phyloP scores from a whole-genome alignment of 2,329 filamentous ascomycete species.

The Phaeomoniella chlamydospora region DNA sequence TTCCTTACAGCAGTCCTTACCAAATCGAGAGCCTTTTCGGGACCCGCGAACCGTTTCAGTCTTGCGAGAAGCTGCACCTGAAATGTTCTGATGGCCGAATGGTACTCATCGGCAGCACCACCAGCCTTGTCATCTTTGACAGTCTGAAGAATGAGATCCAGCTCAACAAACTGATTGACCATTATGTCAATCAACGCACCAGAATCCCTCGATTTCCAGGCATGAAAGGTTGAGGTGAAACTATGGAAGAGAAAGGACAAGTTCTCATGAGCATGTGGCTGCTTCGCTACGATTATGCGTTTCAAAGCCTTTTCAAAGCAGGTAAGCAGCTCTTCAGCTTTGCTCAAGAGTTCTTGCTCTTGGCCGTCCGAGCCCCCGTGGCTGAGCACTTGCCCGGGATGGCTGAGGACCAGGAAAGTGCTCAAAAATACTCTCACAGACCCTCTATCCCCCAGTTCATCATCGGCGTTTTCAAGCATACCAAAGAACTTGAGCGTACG shows the following conservation, averaged over 20 bases:
- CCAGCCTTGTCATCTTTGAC: constrained; percentile 49
- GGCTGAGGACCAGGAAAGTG: constrained; percentile 47
- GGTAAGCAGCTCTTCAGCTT: constrained; percentile 43
- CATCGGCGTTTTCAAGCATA: constrained; percentile 30
- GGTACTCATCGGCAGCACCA: constrained; percentile 48
- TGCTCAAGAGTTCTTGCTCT: constrained; percentile 45
- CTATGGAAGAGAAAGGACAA: constrained; percentile 42
- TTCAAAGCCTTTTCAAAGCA: not conserved
- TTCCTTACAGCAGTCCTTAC: constrained; percentile 47
- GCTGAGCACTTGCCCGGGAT: constrained; percentile 45
- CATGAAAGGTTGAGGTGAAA: constrained; percentile 48
- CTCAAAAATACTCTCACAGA: constrained; percentile 48
- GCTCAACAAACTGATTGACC: constrained; percentile 50
- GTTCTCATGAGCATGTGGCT: constrained; percentile 17
- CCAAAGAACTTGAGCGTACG: constrained; percentile 42
- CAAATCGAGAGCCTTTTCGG: constrained; percentile 43
- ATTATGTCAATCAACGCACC: constrained; percentile 50
- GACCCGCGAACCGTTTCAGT: constrained; percentile 47
- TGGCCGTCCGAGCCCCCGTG: constrained; percentile 40
- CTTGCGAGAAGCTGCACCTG: constrained; percentile 48
- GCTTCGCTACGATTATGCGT: not conserved
- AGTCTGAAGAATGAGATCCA: constrained; percentile 53
- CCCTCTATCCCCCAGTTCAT: constrained; percentile 31
- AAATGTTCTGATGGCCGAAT: constrained; percentile 50
- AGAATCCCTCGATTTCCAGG: constrained; percentile 51